Base-by-base conservation (phyloP, 129 eudicot genomes). In the Lactuca sativa region DNA sequence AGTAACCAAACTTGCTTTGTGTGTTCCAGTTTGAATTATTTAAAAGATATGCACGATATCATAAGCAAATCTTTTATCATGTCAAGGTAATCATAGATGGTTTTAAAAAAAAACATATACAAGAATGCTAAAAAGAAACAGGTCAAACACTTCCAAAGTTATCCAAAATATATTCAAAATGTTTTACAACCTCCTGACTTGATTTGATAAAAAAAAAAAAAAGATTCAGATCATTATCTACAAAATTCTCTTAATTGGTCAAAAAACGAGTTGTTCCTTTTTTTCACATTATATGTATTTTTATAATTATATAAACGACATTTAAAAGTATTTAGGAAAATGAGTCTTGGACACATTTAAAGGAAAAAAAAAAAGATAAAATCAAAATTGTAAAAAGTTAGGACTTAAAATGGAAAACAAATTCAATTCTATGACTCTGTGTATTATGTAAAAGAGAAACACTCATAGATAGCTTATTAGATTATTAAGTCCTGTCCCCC, bases 31-130 rank as follows among this genome's bases (percentile, higher is more conserved):
- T 16, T 1, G 6, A 43, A 60, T 15, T 74, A 59, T 69, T 80
- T 83, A 89, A 82, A 89, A 89, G 66, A 89, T 89, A 64, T 89
- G 96, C 82, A 89, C 96, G 40, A 89, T 76, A 78, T 89, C 96
- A 77, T 89, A 89, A 5, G 96, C 96, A 80, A 89, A 89, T 77
- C 96, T 89, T 36, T 79, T 60, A 11, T 11, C 70, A 18, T 36
- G 87, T 89, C 79, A 86, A 89, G 90, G 96, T 81, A 75, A 70
- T 25, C 65, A 56, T 6, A 40, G 3, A 48, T 57, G 31, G 36
- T 2, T 15, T 8, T 38, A 21, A 4, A n/a, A 11, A 13, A 4
- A 17, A 40, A 40, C 41, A 40, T 13, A 31, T 63, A 6, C 41
- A 57, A 13, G 15, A 9, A 9, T 2, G 15, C 64, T 12, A 64